phyloP scores from a whole-genome alignment of 805 yeast genomes.

The Diddensiella santjacobensis region DNA sequence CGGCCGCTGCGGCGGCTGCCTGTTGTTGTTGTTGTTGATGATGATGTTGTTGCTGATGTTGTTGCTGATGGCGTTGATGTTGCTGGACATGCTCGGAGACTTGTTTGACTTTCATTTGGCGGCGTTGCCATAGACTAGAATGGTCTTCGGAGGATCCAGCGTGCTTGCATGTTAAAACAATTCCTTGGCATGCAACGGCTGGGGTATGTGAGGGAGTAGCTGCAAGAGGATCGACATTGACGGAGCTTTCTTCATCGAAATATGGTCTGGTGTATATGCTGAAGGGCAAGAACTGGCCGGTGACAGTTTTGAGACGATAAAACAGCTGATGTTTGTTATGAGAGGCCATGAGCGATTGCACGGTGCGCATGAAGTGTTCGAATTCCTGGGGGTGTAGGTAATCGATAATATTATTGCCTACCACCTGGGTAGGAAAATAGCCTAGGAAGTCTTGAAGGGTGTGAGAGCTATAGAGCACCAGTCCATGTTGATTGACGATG shows the following conservation, averaged over 20 bases:
- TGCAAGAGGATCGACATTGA: conserved; percentile 14
- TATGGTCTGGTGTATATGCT: neutral
- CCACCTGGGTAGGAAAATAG: neutral
- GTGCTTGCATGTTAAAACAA: conserved; percentile 13
- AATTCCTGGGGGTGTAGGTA: conserved; percentile 23
- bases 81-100: neutral
- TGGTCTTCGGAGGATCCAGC: conserved; percentile 4
- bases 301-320: conserved; percentile 12
- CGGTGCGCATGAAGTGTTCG: conserved; percentile 13
- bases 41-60: neutral
- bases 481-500: conserved; percentile 20
- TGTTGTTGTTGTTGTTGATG: neutral
- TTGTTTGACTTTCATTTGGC: conserved; percentile 19
- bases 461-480: conserved; percentile 17
- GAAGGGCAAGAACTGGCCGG: conserved; percentile 2
- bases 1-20: conserved; percentile 5
- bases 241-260: conserved; percentile 6
- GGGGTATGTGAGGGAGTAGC: neutral
- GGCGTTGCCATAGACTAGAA: conserved; percentile 18
- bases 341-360: conserved; percentile 12
- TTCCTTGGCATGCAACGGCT: conserved; percentile 15
- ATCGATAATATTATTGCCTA: conserved; percentile 10
- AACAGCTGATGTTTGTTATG: conserved; percentile 5
- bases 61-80: neutral
- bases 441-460: conserved; percentile 13